Conservation (phyloP, 73 alveolate species). For the Paramecium sonneborni region DNA sequence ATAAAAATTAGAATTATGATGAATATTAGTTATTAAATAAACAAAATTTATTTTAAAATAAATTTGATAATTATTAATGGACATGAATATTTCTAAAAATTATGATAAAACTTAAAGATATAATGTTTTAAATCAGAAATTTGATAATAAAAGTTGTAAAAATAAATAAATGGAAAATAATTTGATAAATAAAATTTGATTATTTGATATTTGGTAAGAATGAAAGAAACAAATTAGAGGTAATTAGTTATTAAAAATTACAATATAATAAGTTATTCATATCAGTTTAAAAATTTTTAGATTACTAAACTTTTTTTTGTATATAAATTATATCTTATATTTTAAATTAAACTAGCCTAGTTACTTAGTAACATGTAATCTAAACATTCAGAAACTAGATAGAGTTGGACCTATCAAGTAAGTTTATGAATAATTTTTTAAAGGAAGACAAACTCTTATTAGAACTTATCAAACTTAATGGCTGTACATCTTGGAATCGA, state of each 20-base stretch:
- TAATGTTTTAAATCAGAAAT: no score
- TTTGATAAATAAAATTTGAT: no score
- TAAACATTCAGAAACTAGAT: slow-evolving; percentile 15
- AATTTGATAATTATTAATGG: no score
- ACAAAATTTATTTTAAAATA: no score
- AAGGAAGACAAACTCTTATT: slow-evolving; percentile 46
- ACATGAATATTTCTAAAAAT: no score
- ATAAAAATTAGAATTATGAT: neutral
- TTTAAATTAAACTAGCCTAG: slow-evolving; percentile 11
- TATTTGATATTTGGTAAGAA: neutral
- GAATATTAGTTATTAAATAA: neutral
- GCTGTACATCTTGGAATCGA: slow-evolving; percentile 42
- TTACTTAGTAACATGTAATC: slow-evolving; percentile 37
- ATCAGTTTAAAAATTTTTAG: neutral
- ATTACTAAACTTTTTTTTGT: neutral
- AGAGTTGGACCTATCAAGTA: slow-evolving; percentile 49
- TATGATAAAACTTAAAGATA: neutral
- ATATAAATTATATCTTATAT: neutral
- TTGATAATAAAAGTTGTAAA: no score
- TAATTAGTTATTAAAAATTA: neutral
- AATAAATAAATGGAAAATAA: neutral
- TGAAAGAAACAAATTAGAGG: neutral
- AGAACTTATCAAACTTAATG: neutral
- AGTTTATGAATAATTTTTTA: neutral
- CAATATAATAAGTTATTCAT: neutral